Evolutionary conservation across 176 grass and related monocot genomes (phyloP).

Genomic region (Miscanthus lutarioriparius): DNA sequence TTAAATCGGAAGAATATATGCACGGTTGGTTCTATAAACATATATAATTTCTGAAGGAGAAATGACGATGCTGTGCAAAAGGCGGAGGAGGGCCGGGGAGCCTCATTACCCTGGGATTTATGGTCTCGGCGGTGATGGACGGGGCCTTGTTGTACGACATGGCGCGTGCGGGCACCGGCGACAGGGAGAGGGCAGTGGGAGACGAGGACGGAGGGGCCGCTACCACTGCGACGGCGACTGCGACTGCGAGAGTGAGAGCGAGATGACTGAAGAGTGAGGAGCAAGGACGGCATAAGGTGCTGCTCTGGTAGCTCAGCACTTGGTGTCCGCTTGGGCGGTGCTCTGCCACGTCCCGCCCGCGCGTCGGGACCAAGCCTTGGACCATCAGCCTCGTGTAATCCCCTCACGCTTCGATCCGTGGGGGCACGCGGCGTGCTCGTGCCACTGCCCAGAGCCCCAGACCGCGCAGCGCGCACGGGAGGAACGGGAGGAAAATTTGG

Average conservation of each 20-base stretch:
- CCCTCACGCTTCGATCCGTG: no score
- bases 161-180: background rate
- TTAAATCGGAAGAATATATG: background rate
- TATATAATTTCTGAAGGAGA: background rate
- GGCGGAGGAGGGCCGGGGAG: background rate
- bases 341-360: constrained; percentile 18
- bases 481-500: no score
- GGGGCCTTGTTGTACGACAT: constrained; percentile 57
- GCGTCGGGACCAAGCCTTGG: no score
- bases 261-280: background rate
- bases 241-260: background rate
- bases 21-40: no score
- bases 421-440: no score
- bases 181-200: background rate
- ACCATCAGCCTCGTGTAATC: no score
- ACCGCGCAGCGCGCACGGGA: no score
- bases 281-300: background rate
- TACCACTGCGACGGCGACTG: background rate
- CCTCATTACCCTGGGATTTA: constrained; percentile 46
- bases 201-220: background rate
- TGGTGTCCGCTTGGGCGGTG: constrained; percentile 11
- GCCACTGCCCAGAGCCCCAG: no score
- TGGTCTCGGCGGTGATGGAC: constrained; percentile 52
- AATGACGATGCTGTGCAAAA: background rate
- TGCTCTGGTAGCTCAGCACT: background rate